Conservation (phyloP, 192 early-diverging fungal genomes). For the Gonapodya prolifera region DNA sequence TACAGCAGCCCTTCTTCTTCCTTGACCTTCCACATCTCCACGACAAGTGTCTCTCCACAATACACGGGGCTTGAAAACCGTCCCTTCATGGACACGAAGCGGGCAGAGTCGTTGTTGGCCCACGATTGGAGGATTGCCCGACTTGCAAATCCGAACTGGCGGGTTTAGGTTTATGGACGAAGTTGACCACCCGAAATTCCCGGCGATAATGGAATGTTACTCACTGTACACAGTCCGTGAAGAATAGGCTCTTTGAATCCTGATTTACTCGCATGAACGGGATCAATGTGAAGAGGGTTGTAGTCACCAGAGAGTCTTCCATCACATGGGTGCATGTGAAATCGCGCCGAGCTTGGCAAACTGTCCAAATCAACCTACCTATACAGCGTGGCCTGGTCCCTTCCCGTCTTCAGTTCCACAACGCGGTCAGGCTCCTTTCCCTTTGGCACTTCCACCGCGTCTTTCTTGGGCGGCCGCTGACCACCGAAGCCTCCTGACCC, state of each 20-base stretch:
- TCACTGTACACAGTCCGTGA: too few relatives aligned
- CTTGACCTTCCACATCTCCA: slow-evolving; percentile 23
- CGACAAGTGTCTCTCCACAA: background rate
- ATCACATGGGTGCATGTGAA: too few relatives aligned
- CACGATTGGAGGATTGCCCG: slow-evolving; percentile 42
- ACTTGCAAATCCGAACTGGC: background rate
- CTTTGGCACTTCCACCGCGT: background rate
- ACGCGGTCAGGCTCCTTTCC: background rate
- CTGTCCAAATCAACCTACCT: too few relatives aligned
- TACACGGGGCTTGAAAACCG: background rate
- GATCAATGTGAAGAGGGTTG: too few relatives aligned
- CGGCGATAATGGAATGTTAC: too few relatives aligned
- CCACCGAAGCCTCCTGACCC: background rate
- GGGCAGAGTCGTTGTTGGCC: slow-evolving; percentile 32
- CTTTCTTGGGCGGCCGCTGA: background rate
- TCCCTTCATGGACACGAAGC: slow-evolving; percentile 46
- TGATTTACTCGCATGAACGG: too few relatives aligned
- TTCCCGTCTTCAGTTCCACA: background rate
- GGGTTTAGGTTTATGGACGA: too few relatives aligned
- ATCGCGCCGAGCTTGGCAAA: too few relatives aligned
- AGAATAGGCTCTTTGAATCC: too few relatives aligned
- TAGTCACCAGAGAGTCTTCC: too few relatives aligned
- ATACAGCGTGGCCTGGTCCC: background rate
- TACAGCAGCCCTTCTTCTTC: slow-evolving; percentile 66
- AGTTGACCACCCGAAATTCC: too few relatives aligned